Conservation (phyloP, 306 rosid species). For the Leucaena leucocephala region DNA sequence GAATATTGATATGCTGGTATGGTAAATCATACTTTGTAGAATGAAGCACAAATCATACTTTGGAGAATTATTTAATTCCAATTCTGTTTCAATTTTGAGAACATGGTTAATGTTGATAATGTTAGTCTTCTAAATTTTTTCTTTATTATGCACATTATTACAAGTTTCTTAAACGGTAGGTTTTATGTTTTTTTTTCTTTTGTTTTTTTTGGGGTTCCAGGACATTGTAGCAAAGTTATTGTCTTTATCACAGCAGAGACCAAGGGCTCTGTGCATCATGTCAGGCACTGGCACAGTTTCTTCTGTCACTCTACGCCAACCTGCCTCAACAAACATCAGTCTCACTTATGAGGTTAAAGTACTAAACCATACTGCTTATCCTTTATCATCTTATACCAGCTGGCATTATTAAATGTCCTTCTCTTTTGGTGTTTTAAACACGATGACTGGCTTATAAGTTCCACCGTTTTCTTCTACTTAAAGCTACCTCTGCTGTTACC, state of each 20-base stretch:
- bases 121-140: slow-evolving; percentile 1
- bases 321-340: slow-evolving; percentile 79
- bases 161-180: slow-evolving; percentile 30
- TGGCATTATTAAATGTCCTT: not conserved
- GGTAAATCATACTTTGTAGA: not conserved
- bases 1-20: slow-evolving; percentile 5
- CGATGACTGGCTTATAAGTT: not conserved
- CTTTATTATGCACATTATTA: slow-evolving; percentile 16
- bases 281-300: slow-evolving; percentile 87
- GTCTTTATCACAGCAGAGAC: slow-evolving; percentile 86
- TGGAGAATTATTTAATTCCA: slow-evolving; percentile 3
- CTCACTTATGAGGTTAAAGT: slow-evolving; percentile 73
- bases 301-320: slow-evolving; percentile 80
- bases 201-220: slow-evolving; percentile 43
- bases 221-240: slow-evolving; percentile 85
- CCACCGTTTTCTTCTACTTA: not conserved
- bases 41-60: slow-evolving; percentile 19
- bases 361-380: not conserved
- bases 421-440: not conserved
- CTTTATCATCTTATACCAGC: not conserved
- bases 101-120: slow-evolving; percentile 5
- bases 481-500: not conserved
- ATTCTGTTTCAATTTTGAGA: slow-evolving; percentile 9
- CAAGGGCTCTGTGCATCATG: slow-evolving; percentile 90
- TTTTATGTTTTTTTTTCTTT: not conserved